A percentile compares a stretch with the other conserved stretches of the same genome.
phyloP scores from a whole-genome alignment of 2,329 filamentous ascomycete genomes.

The Leptoxyphium fumago region DNA sequence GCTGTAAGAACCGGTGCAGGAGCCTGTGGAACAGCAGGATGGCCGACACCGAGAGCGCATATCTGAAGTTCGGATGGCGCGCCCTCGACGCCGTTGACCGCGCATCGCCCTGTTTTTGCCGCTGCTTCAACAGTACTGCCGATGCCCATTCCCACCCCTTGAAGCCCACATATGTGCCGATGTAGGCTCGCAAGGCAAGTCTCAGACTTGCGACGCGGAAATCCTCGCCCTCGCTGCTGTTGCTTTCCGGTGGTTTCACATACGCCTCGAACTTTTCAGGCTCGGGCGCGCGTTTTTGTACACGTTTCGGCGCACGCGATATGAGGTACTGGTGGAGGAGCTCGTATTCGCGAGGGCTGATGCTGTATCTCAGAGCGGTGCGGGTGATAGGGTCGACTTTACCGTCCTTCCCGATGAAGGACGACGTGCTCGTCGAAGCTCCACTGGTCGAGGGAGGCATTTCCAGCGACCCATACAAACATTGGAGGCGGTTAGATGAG shows the following conservation, averaged over 20 bases:
- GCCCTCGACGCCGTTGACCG: conserved; percentile 2
- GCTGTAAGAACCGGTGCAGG: conserved; percentile 76
- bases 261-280: conserved; percentile 32
- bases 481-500: background rate
- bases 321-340: conserved; percentile 70
- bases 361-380: conserved; percentile 72
- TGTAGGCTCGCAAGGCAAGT: conserved; percentile 29
- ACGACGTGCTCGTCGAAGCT: background rate
- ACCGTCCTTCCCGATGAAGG: conserved; percentile 1
- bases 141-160: conserved; percentile 33
- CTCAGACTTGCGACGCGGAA: conserved; percentile 35
- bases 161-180: conserved; percentile 27
- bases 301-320: conserved; percentile 46
- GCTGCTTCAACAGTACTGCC: conserved; percentile 21
- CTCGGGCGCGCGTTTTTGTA: conserved; percentile 39
- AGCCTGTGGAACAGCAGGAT: conserved; percentile 81
- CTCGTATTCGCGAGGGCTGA: conserved; percentile 74
- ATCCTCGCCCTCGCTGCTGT: conserved; percentile 18
- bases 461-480: background rate
- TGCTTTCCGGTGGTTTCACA: conserved; percentile 6
- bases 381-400: conserved; percentile 56
- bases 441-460: background rate
- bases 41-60: conserved; percentile 69
- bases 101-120: conserved; percentile 4
- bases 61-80: conserved; percentile 46